A percentile compares a stretch with the other conserved stretches of the same genome.
Evolutionary conservation across 2,329 filamentous ascomycete species (phyloP).

Genomic region (Nemania sp.): DNA sequence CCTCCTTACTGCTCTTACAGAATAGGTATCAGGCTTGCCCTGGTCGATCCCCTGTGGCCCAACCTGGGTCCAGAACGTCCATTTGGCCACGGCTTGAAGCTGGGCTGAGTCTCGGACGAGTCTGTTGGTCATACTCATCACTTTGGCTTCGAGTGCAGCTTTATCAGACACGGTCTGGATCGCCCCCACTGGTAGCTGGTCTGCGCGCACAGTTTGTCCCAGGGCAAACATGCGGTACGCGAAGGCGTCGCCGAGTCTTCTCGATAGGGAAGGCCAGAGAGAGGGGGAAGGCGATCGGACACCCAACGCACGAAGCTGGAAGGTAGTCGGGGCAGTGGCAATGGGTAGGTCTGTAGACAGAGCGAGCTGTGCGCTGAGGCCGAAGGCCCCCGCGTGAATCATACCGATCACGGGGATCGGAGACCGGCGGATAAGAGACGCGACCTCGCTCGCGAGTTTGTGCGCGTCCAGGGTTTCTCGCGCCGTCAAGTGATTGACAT

Average conservation of each 20-base stretch:
- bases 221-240: slow-evolving; percentile 39
- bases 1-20: not conserved
- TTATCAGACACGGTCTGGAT: slow-evolving; percentile 34
- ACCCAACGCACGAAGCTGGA: slow-evolving; percentile 37
- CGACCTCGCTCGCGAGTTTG: slow-evolving; percentile 41
- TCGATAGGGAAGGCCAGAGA: slow-evolving; percentile 35
- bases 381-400: slow-evolving; percentile 40
- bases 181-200: slow-evolving; percentile 31
- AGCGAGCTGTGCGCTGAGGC: slow-evolving; percentile 41
- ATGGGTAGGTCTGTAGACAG: slow-evolving; percentile 38
- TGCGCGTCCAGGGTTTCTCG: too few species aligned
- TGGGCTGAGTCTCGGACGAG: slow-evolving; percentile 33
- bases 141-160: slow-evolving; percentile 31
- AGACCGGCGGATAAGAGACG: slow-evolving; percentile 39
- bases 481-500: slow-evolving; percentile 27
- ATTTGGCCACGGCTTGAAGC: slow-evolving; percentile 41
- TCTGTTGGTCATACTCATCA: slow-evolving; percentile 31
- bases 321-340: slow-evolving; percentile 28
- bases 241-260: slow-evolving; percentile 30
- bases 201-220: slow-evolving; percentile 34
- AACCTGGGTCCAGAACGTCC: slow-evolving; percentile 43
- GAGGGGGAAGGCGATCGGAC: slow-evolving; percentile 41
- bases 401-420: slow-evolving; percentile 38
- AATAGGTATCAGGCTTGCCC: not conserved
- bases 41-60: not conserved